These are phyloP conservation scores for Aspergillus fumigatiaffinis DNA, from an alignment of 2,329 filamentous ascomycete species.

Conservation along the genomic window DNA sequence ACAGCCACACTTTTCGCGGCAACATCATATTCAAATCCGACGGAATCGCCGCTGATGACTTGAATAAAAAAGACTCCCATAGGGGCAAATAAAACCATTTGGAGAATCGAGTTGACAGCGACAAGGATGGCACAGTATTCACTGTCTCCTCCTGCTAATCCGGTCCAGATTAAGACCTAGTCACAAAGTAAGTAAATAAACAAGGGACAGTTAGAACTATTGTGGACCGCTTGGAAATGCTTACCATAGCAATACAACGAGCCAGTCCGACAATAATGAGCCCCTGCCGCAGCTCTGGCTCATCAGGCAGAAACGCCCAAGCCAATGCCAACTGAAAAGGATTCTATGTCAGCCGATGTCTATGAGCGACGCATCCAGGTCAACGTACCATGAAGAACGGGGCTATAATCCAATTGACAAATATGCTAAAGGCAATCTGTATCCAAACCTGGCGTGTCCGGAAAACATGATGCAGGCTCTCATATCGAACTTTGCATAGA, in stretches of 20 bases:
- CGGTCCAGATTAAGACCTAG: constrained; percentile 69
- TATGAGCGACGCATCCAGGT: neutral
- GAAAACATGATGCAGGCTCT: constrained; percentile 67
- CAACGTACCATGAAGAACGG: constrained; percentile 71
- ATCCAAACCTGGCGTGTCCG: constrained; percentile 63
- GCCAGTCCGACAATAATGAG: constrained; percentile 78
- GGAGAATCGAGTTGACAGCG: constrained; percentile 71
- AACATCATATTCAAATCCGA: constrained; percentile 54
- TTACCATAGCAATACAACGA: constrained; percentile 81
- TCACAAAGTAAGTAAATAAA: neutral
- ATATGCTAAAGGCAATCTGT: constrained; percentile 71
- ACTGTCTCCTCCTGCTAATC: constrained; percentile 67
- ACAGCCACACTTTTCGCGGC: constrained; percentile 77
- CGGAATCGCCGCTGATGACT: constrained; percentile 56
- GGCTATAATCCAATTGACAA: constrained; percentile 81
- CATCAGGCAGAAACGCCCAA: constrained; percentile 51
- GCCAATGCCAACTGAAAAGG: constrained; percentile 42
- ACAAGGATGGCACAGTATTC: constrained; percentile 82
- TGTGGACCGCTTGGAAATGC: neutral
- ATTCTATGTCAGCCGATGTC: neutral
- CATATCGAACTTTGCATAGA: constrained; percentile 79
- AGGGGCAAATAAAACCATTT: constrained; percentile 69
- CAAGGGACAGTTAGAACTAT: neutral
- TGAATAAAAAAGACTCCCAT: constrained; percentile 66
- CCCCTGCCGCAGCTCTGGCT: constrained; percentile 52